Evolutionary conservation across 768 basidiomycete genomes (phyloP), one percentile per base, ranked within the genome.

Genomic region (Mycena floridula): DNA sequence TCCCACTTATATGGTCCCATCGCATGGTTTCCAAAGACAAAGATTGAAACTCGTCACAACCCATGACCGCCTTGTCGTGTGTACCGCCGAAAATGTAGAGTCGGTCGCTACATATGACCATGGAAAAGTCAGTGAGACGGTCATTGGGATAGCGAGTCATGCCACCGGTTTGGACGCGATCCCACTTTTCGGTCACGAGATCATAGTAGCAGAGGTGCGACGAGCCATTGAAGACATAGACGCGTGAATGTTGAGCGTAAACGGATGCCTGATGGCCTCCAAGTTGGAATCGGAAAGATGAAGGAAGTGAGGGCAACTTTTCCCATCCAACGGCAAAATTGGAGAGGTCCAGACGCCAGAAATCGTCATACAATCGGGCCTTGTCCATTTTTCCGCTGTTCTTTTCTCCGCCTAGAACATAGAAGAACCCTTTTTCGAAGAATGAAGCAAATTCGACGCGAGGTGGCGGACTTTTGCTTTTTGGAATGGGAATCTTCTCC

Each of bases 81-180:
- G 49, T 50, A 3, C 69, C 70, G 2, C 64, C 67, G 42, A 72
- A 70, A 11, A 70, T 58, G 45, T 68, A 67, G 1, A 72, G 43
- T 27, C 61, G 65, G 24, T 58, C 57, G 12, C 58, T 46, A 21
- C 61, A 52, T 30, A 3, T 44, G 26, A n/a, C 26, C 47, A 3
- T 50, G 56, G 37, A 57, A 64, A 2, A 54, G 55, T 62, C 63
- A 63, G 8, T 48, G 27, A 18, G 24, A 20, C 25, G 46, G 46
- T 5, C 58, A 37, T 22, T 49, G 50, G 18, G 24, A 30, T 15
- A 47, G 49, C 6, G 40, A 37, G n/a, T 45, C 47, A 40, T 54
- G 15, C 32, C 23, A 59, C 7, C 21, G 60, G 66, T 35, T 28
- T 40, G 36, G 67, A 35, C 7, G 7, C 13, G 7, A 35, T 7